These are phyloP conservation scores for Cladosporium austrohemisphaericum DNA, from an alignment of 2,329 filamentous ascomycete species.

Conservation along the genomic window DNA sequence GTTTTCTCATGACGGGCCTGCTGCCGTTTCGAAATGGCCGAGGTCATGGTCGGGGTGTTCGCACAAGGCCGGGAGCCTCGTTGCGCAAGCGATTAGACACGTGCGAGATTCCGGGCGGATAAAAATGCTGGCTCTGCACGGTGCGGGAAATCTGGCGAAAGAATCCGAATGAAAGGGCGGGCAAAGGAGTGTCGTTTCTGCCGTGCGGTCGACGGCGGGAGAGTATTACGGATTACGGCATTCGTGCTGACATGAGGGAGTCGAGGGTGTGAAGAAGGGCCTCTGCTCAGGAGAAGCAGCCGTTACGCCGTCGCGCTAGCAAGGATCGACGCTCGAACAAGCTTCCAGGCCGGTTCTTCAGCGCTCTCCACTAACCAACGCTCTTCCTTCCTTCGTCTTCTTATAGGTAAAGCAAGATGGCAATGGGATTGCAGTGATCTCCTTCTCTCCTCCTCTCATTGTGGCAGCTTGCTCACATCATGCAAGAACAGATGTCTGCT, in stretches of 20 bases:
- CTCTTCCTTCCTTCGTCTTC: too few relatives aligned
- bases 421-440: too few relatives aligned
- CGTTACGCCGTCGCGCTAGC: slow-evolving; percentile 1
- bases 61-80: neutral
- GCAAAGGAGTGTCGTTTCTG: slow-evolving; percentile 8
- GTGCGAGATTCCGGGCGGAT: slow-evolving; percentile 6
- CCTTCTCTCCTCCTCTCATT: too few relatives aligned
- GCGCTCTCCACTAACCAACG: too few relatives aligned
- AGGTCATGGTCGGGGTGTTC: slow-evolving; percentile 55
- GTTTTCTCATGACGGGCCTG: slow-evolving; percentile 94
- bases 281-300: slow-evolving; percentile 10
- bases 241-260: slow-evolving; percentile 2
- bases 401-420: too few relatives aligned
- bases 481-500: too few relatives aligned
- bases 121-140: neutral
- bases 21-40: slow-evolving; percentile 85
- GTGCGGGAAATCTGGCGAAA: neutral
- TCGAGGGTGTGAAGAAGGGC: slow-evolving; percentile 3
- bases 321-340: too few relatives aligned
- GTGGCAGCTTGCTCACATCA: too few relatives aligned
- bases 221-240: slow-evolving; percentile 7
- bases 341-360: neutral
- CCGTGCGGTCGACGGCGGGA: slow-evolving; percentile 2
- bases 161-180: neutral
- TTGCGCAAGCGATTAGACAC: slow-evolving; percentile 12